A percentile compares a stretch with the other conserved stretches of the same genome.
Conservation (phyloP, 306 rosid species). For the Hippophae rhamnoides region DNA sequence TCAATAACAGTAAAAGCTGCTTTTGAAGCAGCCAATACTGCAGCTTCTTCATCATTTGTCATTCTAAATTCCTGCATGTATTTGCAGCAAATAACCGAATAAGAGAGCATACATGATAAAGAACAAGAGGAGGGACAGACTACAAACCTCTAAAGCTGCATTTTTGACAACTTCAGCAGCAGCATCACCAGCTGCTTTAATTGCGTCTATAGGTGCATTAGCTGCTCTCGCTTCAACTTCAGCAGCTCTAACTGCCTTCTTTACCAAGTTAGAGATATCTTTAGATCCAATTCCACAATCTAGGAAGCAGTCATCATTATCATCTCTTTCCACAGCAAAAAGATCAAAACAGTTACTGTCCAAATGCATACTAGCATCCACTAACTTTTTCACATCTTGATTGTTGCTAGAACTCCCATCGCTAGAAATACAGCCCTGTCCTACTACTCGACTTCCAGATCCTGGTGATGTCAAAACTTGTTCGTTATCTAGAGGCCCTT, state of each 20-base stretch:
- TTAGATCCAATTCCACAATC: constrained; percentile 69
- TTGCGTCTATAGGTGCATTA: constrained; percentile 86
- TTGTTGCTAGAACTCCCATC: constrained; percentile 48
- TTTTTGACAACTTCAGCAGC: constrained; percentile 93
- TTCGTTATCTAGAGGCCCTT: constrained; percentile 64
- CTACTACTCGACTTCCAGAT: constrained; percentile 48
- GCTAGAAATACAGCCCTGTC: constrained; percentile 46
- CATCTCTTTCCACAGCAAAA: constrained; percentile 55
- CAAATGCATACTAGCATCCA: constrained; percentile 45
- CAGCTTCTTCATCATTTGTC: constrained; percentile 64
- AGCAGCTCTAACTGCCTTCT: constrained; percentile 79
- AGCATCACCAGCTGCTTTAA: constrained; percentile 90
- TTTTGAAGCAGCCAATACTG: constrained; percentile 80
- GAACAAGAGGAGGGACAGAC: background rate
- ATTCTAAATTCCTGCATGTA: constrained; percentile 57
- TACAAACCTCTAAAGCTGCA: constrained; percentile 80
- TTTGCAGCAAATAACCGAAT: constrained; percentile 15
- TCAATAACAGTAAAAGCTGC: constrained; percentile 87
- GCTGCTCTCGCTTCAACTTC: constrained; percentile 94
- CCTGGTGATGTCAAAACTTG: constrained; percentile 58
- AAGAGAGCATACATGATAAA: background rate
- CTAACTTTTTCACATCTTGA: constrained; percentile 43
- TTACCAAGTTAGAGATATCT: constrained; percentile 67
- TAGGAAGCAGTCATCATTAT: constrained; percentile 70
- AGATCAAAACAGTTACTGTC: constrained; percentile 32